A percentile compares a stretch with the other conserved stretches of the same genome.
phyloP scores from a whole-genome alignment of 2,329 filamentous ascomycete species.

The Chrysoporthe austroafricana region DNA sequence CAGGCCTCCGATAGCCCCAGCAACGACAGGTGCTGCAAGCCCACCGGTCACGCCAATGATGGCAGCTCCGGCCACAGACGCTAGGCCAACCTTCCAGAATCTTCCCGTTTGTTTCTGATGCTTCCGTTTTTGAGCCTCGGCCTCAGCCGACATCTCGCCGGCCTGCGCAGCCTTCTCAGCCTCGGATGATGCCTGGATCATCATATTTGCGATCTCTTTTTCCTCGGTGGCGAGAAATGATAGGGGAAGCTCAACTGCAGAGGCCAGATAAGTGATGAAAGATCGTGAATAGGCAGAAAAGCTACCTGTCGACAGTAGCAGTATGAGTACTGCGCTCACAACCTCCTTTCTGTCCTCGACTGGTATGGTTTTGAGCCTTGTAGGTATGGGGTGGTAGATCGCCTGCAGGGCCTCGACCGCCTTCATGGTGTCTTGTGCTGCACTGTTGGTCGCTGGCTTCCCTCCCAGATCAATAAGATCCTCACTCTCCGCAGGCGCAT shows the following conservation, averaged over 20 bases:
- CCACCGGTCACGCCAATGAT: constrained; percentile 92
- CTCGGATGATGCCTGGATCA: constrained; percentile 64
- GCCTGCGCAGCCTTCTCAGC: constrained; percentile 58
- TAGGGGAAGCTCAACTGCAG: constrained; percentile 66
- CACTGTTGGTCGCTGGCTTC: constrained; percentile 6
- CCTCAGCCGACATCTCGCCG: constrained; percentile 68
- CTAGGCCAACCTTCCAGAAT: constrained; percentile 90
- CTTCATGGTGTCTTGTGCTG: constrained; percentile 38
- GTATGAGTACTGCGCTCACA: constrained; percentile 70
- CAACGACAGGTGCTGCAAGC: constrained; percentile 85
- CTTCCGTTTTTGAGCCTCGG: constrained; percentile 73
- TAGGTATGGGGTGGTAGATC: constrained; percentile 58
- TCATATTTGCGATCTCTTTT: constrained; percentile 72
- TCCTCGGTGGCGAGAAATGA: constrained; percentile 70
- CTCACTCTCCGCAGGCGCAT: constrained; percentile 42
- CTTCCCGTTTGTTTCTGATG: constrained; percentile 72
- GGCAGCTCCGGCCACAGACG: constrained; percentile 84
- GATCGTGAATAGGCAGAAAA: constrained; percentile 76
- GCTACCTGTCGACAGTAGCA: constrained; percentile 72
- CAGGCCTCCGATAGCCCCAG: constrained; percentile 80
- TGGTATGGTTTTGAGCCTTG: constrained; percentile 59
- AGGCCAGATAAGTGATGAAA: constrained; percentile 69
- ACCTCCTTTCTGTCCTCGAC: constrained; percentile 64
- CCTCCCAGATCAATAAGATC: constrained; percentile 48
- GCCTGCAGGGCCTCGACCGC: constrained; percentile 51